phyloP scores from a whole-genome alignment of 768 basidiomycete species.

The Leccinum arenicola region DNA sequence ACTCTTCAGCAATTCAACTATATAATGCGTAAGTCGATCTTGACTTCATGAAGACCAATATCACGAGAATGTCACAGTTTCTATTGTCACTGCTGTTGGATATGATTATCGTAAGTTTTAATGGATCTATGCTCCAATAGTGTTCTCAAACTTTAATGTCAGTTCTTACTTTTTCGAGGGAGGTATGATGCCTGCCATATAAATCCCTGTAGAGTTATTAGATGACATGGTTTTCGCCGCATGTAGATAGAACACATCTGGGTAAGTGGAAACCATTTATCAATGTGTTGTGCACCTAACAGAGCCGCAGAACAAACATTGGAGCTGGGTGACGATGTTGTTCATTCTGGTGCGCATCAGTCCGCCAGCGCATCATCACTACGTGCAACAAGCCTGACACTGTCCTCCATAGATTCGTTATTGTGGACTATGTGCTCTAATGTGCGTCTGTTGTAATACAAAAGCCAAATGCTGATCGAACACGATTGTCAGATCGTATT shows the following conservation, averaged over 20 bases:
- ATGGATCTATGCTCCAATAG: not conserved
- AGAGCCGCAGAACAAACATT: not conserved
- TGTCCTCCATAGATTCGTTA: not conserved
- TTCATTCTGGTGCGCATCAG: constrained; percentile 1
- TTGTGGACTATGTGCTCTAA: not conserved
- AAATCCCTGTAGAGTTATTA: not conserved
- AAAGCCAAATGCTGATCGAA: no score
- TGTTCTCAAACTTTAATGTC: not conserved
- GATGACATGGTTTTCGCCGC: not conserved
- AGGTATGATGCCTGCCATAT: not conserved
- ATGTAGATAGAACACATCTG: constrained; percentile 8
- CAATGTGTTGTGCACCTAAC: not conserved
- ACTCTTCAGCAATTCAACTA: not conserved
- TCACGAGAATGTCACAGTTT: not conserved
- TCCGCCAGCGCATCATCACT: not conserved
- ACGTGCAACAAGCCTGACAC: no score
- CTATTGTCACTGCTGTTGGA: not conserved
- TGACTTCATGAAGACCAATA: not conserved
- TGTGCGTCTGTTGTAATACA: not conserved
- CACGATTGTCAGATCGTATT: not conserved
- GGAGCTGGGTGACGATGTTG: constrained; percentile 1
- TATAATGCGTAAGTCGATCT: not conserved
- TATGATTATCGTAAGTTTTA: not conserved
- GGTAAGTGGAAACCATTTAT: not conserved
- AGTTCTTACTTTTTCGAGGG: not conserved